These are phyloP conservation scores for Cucurbita maxima DNA, from an alignment of 306 rosid species.

Conservation along the genomic window DNA sequence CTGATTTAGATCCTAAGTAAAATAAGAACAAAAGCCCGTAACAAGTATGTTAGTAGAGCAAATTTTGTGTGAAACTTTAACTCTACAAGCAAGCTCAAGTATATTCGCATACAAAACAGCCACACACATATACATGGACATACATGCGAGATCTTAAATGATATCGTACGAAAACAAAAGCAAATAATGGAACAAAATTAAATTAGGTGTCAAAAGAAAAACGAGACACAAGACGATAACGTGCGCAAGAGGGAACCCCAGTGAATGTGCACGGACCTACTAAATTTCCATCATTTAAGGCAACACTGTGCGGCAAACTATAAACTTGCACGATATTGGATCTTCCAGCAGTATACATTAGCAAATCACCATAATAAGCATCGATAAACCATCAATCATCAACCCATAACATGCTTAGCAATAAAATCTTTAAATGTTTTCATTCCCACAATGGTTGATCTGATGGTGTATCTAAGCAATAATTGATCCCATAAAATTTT, in stretches of 20 bases:
- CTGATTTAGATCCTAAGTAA: slow-evolving; percentile 4
- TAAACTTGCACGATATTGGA: neutral
- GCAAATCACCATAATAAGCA: neutral
- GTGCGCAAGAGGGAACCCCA: too few relatives aligned
- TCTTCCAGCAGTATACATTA: neutral
- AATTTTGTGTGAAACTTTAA: neutral
- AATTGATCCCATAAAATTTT: neutral
- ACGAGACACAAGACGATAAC: neutral
- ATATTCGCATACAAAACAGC: neutral
- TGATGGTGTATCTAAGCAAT: neutral
- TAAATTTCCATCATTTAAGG: neutral
- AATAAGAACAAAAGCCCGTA: neutral
- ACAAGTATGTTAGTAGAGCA: neutral
- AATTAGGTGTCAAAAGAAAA: neutral
- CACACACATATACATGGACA: neutral
- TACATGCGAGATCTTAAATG: neutral
- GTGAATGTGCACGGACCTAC: neutral
- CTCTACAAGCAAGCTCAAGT: neutral
- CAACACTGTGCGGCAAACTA: neutral
- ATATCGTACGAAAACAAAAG: neutral
- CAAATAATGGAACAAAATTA: neutral
- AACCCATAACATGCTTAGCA: neutral
- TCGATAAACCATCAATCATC: neutral
- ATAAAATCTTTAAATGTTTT: neutral
- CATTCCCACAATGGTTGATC: neutral